Conservation (phyloP, 2,329 filamentous ascomycete genomes). For the Colletotrichum tabaci region DNA sequence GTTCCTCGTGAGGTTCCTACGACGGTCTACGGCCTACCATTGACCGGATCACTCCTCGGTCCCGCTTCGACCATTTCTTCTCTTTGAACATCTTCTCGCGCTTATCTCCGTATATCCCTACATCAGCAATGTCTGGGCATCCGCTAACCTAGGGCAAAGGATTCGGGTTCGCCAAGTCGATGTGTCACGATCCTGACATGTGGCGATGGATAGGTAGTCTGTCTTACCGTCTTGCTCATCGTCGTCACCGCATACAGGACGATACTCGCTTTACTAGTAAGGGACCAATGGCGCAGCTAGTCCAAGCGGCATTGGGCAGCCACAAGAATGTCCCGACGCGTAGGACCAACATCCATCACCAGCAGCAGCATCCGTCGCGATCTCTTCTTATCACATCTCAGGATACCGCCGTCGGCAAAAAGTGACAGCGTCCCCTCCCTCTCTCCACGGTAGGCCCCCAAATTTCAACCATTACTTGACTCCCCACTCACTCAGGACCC, state of each 20-base stretch:
- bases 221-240: neutral
- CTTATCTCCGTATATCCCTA: neutral
- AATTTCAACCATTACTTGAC: conserved; percentile 27
- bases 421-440: conserved; percentile 33
- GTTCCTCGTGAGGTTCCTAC: too few species aligned
- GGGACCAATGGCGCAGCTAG: neutral
- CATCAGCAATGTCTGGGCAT: neutral
- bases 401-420: conserved; percentile 34
- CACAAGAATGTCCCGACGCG: neutral
- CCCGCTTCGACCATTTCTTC: conserved; percentile 17
- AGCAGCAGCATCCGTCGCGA: conserved; percentile 13
- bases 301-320: conserved; percentile 26
- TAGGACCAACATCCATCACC: neutral
- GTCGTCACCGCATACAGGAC: neutral
- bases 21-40: neutral
- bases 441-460: conserved; percentile 24
- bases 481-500: conserved; percentile 29
- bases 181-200: conserved; percentile 12
- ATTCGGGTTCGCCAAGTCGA: neutral
- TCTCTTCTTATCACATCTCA: conserved; percentile 29
- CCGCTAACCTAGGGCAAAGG: neutral
- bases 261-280: neutral
- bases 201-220: neutral
- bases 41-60: conserved; percentile 2
- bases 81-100: neutral